Conservation (phyloP, 306 rosid genomes). For the Cyamopsis tetragonoloba region DNA sequence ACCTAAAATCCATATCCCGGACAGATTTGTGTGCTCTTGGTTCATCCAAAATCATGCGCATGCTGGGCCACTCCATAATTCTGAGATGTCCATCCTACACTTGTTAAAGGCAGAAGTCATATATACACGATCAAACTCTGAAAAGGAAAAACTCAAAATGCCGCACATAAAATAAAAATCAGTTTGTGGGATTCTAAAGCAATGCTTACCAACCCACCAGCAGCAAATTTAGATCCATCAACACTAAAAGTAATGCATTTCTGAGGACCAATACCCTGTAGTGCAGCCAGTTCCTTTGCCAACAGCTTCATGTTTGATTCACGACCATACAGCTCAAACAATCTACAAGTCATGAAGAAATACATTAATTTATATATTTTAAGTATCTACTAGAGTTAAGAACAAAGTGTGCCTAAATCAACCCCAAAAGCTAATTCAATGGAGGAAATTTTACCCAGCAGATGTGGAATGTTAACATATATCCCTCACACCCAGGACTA, state of each 20-base stretch:
- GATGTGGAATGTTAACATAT: no score
- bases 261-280: conserved; percentile 59
- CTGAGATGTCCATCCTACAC: conserved; percentile 81
- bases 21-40: conserved; percentile 81
- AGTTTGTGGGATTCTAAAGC: conserved; percentile 2
- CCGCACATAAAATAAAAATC: not conserved
- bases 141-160: not conserved
- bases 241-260: conserved; percentile 76
- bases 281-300: conserved; percentile 56
- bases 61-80: conserved; percentile 82
- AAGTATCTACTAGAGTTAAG: not conserved
- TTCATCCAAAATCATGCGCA: conserved; percentile 70
- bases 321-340: conserved; percentile 58
- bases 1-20: conserved; percentile 92
- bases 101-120: conserved; percentile 31
- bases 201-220: conserved; percentile 75
- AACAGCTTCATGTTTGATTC: conserved; percentile 58
- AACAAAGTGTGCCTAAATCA: no score
- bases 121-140: not conserved
- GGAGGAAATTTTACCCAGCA: no score
- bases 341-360: conserved; percentile 41
- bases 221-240: conserved; percentile 90
- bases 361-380: not conserved
- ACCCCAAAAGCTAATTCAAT: no score
- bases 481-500: not conserved